Conservation (phyloP, 441 rosid genomes). For the Arabidopsis hybrid region DNA sequence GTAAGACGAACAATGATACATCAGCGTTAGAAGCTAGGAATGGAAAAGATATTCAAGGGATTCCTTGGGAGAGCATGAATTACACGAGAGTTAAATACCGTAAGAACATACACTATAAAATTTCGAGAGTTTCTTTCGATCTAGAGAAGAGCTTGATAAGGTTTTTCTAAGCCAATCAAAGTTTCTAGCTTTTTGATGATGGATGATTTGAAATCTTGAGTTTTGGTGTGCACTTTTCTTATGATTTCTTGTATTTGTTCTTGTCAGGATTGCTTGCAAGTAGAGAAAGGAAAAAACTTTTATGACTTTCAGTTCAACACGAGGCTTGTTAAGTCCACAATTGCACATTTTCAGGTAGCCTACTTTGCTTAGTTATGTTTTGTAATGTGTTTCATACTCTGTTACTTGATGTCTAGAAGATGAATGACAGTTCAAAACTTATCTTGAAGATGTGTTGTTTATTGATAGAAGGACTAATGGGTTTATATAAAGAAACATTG, state of each 20-base stretch:
- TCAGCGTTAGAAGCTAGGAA: conserved; percentile 85
- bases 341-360: conserved; percentile 92
- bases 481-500: too few relatives aligned
- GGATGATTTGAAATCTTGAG: background rate
- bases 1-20: conserved; percentile 67
- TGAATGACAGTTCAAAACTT: background rate
- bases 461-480: too few relatives aligned
- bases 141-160: conserved; percentile 62
- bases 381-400: conserved; percentile 14
- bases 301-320: conserved; percentile 90
- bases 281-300: conserved; percentile 70
- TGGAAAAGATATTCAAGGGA: conserved; percentile 94
- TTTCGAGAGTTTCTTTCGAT: conserved; percentile 67
- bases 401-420: background rate
- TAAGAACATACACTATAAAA: conserved; percentile 75
- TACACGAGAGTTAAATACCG: conserved; percentile 78
- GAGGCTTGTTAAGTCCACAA: conserved; percentile 87
- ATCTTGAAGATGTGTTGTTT: conserved; percentile 4
- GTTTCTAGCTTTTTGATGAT: background rate
- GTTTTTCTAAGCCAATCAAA: conserved; percentile 34
- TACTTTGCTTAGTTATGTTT: conserved; percentile 21
- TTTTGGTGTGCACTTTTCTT: background rate
- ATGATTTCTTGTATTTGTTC: background rate
- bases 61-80: conserved; percentile 90
- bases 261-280: conserved; percentile 71